Evolutionary conservation across 2,329 filamentous ascomycete species (phyloP).

Genomic region (Alternaria sp.): DNA sequence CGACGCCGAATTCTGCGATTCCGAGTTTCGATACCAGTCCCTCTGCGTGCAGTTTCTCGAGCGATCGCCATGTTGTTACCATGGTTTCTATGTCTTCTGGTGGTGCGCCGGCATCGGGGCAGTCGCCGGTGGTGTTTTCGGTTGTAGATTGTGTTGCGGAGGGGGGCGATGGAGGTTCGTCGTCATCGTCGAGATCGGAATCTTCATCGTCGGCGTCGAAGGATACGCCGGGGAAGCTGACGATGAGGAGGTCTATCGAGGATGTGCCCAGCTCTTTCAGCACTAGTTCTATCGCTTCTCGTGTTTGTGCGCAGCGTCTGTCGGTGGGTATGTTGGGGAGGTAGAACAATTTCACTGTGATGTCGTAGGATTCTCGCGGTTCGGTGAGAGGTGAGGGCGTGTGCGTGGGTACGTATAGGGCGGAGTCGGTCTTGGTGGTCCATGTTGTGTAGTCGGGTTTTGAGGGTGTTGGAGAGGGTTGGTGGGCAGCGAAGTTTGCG

Average conservation of each 20-base stretch:
- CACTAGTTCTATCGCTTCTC: conserved; percentile 80
- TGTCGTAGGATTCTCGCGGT: conserved; percentile 84
- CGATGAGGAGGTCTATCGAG: conserved; percentile 84
- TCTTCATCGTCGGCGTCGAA: conserved; percentile 94
- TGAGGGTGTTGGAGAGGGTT: conserved; percentile 60
- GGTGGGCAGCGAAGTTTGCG: conserved; percentile 78
- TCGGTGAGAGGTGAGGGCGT: conserved; percentile 74
- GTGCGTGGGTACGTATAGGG: conserved; percentile 79
- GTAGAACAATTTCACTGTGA: conserved; percentile 95
- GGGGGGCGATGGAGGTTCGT: conserved; percentile 27
- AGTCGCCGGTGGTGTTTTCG: conserved; percentile 53
- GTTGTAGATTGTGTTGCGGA: conserved; percentile 20
- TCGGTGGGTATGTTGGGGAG: conserved; percentile 72
- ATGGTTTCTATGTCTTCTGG: conserved; percentile 65
- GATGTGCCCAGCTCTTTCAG: conserved; percentile 77
- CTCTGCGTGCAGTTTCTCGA: conserved; percentile 75
- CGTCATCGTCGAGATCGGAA: conserved; percentile 72
- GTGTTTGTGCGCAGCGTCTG: conserved; percentile 71
- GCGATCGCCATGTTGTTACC: conserved; percentile 70
- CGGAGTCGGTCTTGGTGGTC: conserved; percentile 63
- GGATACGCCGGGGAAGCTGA: conserved; percentile 89
- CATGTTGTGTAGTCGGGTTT: conserved; percentile 61
- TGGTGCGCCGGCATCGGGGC: conserved; percentile 37
- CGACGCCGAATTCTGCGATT: conserved; percentile 87
- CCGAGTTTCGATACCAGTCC: conserved; percentile 79